These are phyloP conservation scores for sweet orange (Citrus sinensis) DNA, from an alignment of 345 rosid species.

Conservation along the genomic window DNA sequence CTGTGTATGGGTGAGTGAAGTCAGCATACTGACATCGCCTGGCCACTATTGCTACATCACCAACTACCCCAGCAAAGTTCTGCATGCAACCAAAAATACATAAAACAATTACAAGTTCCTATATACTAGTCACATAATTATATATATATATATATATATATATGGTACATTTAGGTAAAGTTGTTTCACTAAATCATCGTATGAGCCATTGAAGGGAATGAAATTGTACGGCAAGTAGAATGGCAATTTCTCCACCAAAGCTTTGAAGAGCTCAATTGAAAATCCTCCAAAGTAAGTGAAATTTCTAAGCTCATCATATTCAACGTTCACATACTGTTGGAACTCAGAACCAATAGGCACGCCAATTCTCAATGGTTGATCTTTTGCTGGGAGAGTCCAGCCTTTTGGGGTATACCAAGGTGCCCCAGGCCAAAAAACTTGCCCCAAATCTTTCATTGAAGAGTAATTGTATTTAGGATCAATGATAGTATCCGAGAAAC, in stretches of 20 bases:
- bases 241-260: not conserved
- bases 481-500: conserved; percentile 16
- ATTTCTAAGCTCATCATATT: not conserved
- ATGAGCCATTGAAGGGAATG: conserved; percentile 9
- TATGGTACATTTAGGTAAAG: conserved; percentile 13
- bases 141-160: not conserved
- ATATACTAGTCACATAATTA: too few relatives aligned
- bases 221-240: conserved; percentile 13
- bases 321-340: not conserved
- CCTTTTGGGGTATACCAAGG: conserved; percentile 20
- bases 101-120: too few relatives aligned
- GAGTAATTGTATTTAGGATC: not conserved
- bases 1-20: conserved; percentile 28
- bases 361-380: conserved; percentile 20
- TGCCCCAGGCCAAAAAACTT: conserved; percentile 25
- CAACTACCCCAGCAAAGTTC: conserved; percentile 11
- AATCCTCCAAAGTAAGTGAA: conserved; percentile 5
- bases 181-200: conserved; percentile 17
- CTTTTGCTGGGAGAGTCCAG: conserved; percentile 2
- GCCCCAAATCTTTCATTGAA: conserved; percentile 21
- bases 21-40: conserved; percentile 16
- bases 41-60: conserved; percentile 14
- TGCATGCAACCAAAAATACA: not conserved
- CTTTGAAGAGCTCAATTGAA: conserved; percentile 22
- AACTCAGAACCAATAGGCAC: conserved; percentile 17